phyloP scores from a whole-genome alignment of 352 stramenopile genomes.

The Phytopythium ostracodes region DNA sequence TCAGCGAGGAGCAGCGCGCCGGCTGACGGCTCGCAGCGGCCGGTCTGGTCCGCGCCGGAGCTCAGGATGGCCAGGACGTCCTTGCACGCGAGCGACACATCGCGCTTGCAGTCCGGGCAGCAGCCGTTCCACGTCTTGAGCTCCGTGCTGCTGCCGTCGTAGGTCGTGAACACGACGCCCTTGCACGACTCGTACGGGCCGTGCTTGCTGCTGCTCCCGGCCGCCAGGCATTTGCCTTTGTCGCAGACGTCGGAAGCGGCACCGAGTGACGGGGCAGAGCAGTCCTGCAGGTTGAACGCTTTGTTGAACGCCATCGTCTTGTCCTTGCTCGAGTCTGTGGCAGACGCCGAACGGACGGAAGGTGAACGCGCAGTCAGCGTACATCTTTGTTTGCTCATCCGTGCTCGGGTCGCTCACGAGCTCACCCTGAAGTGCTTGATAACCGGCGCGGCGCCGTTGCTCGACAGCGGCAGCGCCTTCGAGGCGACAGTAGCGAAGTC shows the following conservation, averaged over 20 bases:
- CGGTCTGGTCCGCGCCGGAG: not conserved
- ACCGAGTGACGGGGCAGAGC: no score
- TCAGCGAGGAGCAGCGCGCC: not conserved
- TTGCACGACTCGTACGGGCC: not conserved
- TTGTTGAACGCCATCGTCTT: no score
- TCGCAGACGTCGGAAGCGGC: not conserved
- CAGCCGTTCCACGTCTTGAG: not conserved
- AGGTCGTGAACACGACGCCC: not conserved
- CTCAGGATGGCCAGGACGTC: not conserved
- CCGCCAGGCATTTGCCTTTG: not conserved
- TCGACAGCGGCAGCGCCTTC: not conserved
- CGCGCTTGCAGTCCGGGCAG: not conserved
- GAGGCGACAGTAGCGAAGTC: not conserved
- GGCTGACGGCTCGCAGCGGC: not conserved
- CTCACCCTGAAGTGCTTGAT: slow-evolving; percentile 3
- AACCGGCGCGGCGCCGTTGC: not conserved
- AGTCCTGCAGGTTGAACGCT: no score
- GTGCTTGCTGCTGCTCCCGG: not conserved
- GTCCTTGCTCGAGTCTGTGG: no score
- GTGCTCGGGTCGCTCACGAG: not conserved
- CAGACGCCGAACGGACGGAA: not conserved
- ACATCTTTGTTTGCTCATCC: not conserved
- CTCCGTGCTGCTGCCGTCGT: not conserved
- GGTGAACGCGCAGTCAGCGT: not conserved
- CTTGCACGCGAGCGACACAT: not conserved